phyloP scores from a whole-genome alignment of 805 yeast genomes.

The Yamadazyma scolyti region DNA sequence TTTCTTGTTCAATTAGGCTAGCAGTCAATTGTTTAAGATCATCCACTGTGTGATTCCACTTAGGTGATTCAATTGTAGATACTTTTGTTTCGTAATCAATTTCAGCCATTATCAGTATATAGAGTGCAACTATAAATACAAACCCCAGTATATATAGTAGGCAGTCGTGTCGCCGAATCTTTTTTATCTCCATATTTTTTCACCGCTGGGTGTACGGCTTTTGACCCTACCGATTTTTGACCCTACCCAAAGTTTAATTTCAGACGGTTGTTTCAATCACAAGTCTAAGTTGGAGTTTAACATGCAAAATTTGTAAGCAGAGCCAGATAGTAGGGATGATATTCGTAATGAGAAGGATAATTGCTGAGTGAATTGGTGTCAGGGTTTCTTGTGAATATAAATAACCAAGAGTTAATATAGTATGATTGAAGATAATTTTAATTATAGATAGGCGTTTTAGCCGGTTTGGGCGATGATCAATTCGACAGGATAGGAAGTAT shows the following conservation, averaged over 20 bases:
- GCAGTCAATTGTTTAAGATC: constrained; percentile 42
- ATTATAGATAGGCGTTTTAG: too few relatives aligned
- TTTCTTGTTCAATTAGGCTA: constrained; percentile 40
- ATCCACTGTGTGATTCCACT: constrained; percentile 60
- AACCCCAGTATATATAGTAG: constrained; percentile 1
- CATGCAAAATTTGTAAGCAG: constrained; percentile 5
- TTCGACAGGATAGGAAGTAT: too few relatives aligned
- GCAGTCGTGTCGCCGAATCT: too few relatives aligned
- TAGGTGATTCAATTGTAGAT: constrained; percentile 23
- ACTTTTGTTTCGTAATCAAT: constrained; percentile 2
- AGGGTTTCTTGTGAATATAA: too few relatives aligned
- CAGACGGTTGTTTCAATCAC: constrained; percentile 1
- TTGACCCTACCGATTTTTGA: not conserved
- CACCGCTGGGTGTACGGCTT: constrained; percentile 1
- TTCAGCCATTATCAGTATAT: too few relatives aligned
- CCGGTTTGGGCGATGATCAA: too few relatives aligned
- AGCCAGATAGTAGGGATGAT: constrained; percentile 8
- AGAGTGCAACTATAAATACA: not conserved
- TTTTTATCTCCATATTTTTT: too few relatives aligned
- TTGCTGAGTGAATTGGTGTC: too few relatives aligned
- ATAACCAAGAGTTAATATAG: too few relatives aligned
- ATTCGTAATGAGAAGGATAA: too few relatives aligned
- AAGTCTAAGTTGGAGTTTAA: constrained; percentile 4
- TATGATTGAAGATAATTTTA: too few relatives aligned
- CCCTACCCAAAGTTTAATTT: not conserved